phyloP scores from a whole-genome alignment of 1,284 basidiomycete genomes.

The Inonotus obliquus region DNA sequence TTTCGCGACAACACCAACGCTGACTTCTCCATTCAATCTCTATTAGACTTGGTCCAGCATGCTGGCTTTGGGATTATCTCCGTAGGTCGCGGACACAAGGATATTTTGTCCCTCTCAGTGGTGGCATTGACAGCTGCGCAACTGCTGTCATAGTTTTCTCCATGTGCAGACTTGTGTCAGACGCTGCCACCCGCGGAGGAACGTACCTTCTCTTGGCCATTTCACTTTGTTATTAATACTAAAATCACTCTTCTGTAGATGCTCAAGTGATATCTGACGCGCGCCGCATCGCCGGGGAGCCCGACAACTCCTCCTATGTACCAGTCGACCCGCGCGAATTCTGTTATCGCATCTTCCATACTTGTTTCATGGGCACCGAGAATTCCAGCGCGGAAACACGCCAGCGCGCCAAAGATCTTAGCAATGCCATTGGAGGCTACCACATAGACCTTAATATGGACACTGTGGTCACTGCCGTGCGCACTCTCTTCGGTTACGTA shows the following conservation, averaged over 20 bases:
- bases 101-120: slow-evolving; percentile 94
- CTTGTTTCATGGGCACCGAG: slow-evolving; percentile 99
- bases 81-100: slow-evolving; percentile 91
- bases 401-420: slow-evolving; percentile 80
- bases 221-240: neutral
- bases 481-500: slow-evolving; percentile 79
- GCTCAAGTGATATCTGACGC: slow-evolving; percentile 89
- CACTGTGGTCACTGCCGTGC: slow-evolving; percentile 78
- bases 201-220: slow-evolving; percentile 22
- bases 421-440: slow-evolving; percentile 88
- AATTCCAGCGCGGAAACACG: slow-evolving; percentile 90
- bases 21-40: slow-evolving; percentile 9
- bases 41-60: slow-evolving; percentile 91
- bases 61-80: slow-evolving; percentile 99
- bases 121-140: slow-evolving; percentile 97
- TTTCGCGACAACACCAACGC: neutral
- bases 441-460: slow-evolving; percentile 98
- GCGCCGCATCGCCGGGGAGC: slow-evolving; percentile 82
- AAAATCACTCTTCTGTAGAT: slow-evolving; percentile 41
- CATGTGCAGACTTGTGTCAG: slow-evolving; percentile 89
- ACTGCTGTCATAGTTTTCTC: slow-evolving; percentile 94
- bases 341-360: slow-evolving; percentile 86
- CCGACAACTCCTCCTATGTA: slow-evolving; percentile 73
- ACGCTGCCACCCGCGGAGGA: slow-evolving; percentile 73
- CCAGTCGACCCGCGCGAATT: slow-evolving; percentile 88